These are phyloP conservation scores for Penicillium sclerotiorum DNA, from an alignment of 2,329 filamentous ascomycete genomes.

Conservation along the genomic window DNA sequence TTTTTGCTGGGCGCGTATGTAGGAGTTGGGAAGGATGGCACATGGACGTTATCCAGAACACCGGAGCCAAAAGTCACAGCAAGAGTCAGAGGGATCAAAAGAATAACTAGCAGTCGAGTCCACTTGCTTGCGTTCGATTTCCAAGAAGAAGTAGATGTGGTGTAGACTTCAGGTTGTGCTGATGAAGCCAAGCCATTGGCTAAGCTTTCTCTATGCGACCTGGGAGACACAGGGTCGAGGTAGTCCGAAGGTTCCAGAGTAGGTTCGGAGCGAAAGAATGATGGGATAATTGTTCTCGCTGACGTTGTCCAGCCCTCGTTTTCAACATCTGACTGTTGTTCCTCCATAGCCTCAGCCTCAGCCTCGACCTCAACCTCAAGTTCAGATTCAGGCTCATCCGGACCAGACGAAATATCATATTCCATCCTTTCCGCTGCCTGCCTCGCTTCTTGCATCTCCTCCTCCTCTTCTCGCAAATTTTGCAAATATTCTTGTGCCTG, in stretches of 20 bases:
- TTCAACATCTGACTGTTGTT: background rate
- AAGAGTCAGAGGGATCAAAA: conserved; percentile 18
- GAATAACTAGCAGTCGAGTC: conserved; percentile 2
- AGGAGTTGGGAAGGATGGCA: conserved; percentile 8
- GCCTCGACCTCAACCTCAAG: background rate
- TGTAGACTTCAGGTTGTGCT: background rate
- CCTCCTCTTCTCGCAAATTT: background rate
- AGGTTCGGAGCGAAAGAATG: conserved; percentile 9
- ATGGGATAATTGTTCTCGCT: conserved; percentile 29
- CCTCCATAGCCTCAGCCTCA: background rate
- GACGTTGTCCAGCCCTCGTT: conserved; percentile 18
- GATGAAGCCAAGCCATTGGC: conserved; percentile 9
- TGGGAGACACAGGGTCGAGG: background rate
- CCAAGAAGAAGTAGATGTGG: background rate
- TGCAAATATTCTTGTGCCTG: no score
- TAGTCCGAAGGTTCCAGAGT: background rate
- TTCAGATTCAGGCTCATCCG: background rate
- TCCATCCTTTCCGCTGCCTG: background rate
- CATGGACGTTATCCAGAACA: conserved; percentile 17
- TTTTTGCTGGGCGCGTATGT: conserved; percentile 26
- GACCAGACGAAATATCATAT: background rate
- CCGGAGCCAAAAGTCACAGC: conserved; percentile 8
- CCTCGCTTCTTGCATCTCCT: background rate
- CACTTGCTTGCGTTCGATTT: conserved; percentile 11
- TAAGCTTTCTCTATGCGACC: conserved; percentile 8